phyloP scores from a whole-genome alignment of 2,329 filamentous ascomycete species.

The Didymella segeticola region DNA sequence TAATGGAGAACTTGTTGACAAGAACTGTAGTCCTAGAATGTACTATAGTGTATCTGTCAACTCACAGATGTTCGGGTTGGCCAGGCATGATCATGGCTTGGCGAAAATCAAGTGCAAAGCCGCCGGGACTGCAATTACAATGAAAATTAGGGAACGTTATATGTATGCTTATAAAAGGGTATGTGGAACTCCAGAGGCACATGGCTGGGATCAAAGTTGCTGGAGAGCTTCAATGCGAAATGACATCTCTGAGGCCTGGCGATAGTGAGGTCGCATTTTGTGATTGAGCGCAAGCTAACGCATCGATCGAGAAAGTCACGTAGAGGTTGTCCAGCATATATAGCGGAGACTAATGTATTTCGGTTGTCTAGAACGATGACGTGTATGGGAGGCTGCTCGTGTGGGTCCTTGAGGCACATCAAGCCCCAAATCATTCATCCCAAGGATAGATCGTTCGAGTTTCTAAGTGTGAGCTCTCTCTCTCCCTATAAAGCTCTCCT shows the following conservation, averaged over 20 bases:
- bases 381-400: constrained; percentile 1
- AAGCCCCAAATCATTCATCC: background rate
- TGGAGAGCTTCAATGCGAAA: background rate
- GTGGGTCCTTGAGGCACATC: background rate
- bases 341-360: background rate
- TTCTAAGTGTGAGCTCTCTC: background rate
- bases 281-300: background rate
- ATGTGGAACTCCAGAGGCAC: background rate
- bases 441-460: background rate
- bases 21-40: background rate
- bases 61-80: background rate
- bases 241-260: background rate
- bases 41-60: background rate
- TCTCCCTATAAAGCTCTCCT: background rate
- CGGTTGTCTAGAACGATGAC: background rate
- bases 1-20: background rate
- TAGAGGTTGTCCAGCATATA: background rate
- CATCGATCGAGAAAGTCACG: background rate
- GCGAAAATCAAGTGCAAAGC: background rate
- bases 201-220: background rate
- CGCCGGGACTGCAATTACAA: background rate
- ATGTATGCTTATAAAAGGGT: background rate
- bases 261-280: background rate
- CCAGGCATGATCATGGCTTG: background rate
- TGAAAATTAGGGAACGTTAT: background rate